phyloP scores from a whole-genome alignment of 768 basidiomycete species.

The Rubroboletus satanas region DNA sequence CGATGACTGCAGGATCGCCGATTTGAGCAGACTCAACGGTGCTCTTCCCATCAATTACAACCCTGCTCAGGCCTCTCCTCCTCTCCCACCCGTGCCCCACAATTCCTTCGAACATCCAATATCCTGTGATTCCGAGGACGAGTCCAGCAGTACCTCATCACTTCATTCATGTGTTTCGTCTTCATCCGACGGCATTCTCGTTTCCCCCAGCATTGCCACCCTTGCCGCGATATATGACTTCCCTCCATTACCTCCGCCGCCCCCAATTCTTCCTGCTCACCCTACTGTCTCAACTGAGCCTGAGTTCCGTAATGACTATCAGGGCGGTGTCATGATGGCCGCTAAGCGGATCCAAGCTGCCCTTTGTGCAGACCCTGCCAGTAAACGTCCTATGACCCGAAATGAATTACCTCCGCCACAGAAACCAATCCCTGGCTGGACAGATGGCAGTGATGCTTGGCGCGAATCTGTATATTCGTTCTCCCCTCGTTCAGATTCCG shows the following conservation, averaged over 20 bases:
- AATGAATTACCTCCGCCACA: conserved; percentile 34
- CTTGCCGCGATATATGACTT: conserved; percentile 44
- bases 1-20: conserved; percentile 64
- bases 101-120: conserved; percentile 31
- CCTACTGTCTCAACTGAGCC: conserved; percentile 23
- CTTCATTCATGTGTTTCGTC: conserved; percentile 32
- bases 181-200: conserved; percentile 17
- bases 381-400: conserved; percentile 36
- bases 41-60: conserved; percentile 45
- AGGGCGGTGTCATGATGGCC: conserved; percentile 68
- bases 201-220: conserved; percentile 34
- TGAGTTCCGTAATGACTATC: conserved; percentile 41
- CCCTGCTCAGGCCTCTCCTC: conserved; percentile 42
- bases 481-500: conserved; percentile 37
- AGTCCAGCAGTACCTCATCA: conserved; percentile 40
- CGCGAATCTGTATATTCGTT: conserved; percentile 60
- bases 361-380: conserved; percentile 38
- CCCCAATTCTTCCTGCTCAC: conserved; percentile 36
- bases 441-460: conserved; percentile 63
- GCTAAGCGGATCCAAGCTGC: conserved; percentile 50
- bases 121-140: conserved; percentile 37
- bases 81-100: conserved; percentile 39
- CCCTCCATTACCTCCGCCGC: conserved; percentile 51
- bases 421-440: conserved; percentile 61
- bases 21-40: conserved; percentile 43